Base-by-base conservation (phyloP, 2,329 filamentous ascomycete species). In the Lasiodiplodia sp. region DNA sequence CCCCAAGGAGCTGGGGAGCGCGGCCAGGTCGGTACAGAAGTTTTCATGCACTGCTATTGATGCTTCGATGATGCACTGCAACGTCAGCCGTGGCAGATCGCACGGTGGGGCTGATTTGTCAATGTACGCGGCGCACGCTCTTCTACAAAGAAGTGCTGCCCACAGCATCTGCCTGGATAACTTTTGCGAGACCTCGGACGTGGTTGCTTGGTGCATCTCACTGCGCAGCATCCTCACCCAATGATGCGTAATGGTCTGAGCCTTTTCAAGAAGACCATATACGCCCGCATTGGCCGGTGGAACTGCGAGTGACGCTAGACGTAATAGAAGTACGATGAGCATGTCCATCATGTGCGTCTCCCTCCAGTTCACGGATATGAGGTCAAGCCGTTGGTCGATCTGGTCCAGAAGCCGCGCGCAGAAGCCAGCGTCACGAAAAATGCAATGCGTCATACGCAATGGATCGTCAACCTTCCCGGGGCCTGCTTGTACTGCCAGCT, bases 311-410 rank as follows among this genome's bases (percentile, higher is more conserved):
- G 73, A 0, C 91, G 71, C 0, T 78, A 82, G 25, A 2, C 86
- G 83, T 0, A 88, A 73, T 0, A 80, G 72, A 0, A 91, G 71
- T 0, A 82, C 85, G 5, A 90, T 81, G 1, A 91, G 66, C 0
- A 85, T 81, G 6, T 88, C 84, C 87, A 92, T 90, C 16, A 83
- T 82, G 65, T 86, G 76, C 0, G 78, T 79, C 70, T 92, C 89
- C 0, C 88, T 82, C 86, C 88, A 90, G 56, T 88, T 91, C 0
- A 79, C 75, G 0, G 75, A 73, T 8, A 92, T 84, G 0, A 75
- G 73, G 0, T 79, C 73, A 0, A 91, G 68, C 1, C 83, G 82
- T 18, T 75, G 69, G 1, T 79, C 71, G 0, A 92, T 73, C 47
- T 87, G 83, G 0, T 84, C 75, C 0, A 84, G 53, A 0, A 92